Percentiles rank a stretch among this genome's conserved stretches.
Conservation (phyloP, 1,139 yeast species). For the Geotrichum restrictum region DNA sequence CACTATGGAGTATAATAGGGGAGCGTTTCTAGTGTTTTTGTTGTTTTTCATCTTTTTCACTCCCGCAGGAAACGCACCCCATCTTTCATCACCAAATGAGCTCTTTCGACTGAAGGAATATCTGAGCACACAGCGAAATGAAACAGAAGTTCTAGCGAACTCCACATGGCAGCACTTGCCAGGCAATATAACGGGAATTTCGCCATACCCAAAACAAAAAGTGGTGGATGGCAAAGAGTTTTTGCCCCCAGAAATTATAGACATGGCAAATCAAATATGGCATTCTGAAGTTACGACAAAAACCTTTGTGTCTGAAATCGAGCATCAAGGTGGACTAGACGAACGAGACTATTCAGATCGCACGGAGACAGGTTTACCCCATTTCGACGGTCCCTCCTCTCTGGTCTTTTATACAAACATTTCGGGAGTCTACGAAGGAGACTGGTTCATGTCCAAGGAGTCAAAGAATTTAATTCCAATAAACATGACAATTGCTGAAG, state of each 20-base stretch:
- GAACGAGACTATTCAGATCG: neutral
- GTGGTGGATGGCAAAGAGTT: conserved; percentile 32
- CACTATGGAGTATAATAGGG: conserved; percentile 30
- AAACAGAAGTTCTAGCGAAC: conserved; percentile 40
- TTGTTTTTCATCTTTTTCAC: conserved; percentile 31
- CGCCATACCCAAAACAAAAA: conserved; percentile 24
- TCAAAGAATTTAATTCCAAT: conserved; percentile 15
- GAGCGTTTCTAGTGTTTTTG: conserved; percentile 29
- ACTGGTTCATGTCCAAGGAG: conserved; percentile 24
- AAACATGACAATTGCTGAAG: conserved; percentile 16
- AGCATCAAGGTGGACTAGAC: conserved; percentile 17
- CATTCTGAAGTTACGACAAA: conserved; percentile 34
- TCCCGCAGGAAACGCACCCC: conserved; percentile 33
- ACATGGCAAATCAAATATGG: conserved; percentile 51
- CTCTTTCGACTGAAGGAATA: conserved; percentile 32
- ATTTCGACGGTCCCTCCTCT: neutral
- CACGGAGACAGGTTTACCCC: neutral
- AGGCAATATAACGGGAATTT: conserved; percentile 70
- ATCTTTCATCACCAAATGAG: conserved; percentile 33
- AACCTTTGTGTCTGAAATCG: neutral
- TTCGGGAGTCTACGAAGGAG: conserved; percentile 28
- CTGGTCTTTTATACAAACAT: conserved; percentile 26
- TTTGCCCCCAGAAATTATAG: conserved; percentile 56
- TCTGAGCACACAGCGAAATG: conserved; percentile 38
- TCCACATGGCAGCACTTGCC: conserved; percentile 53